Evolutionary conservation across 164 flowering plant species (phyloP).

Genomic region (Malania oleifera): DNA sequence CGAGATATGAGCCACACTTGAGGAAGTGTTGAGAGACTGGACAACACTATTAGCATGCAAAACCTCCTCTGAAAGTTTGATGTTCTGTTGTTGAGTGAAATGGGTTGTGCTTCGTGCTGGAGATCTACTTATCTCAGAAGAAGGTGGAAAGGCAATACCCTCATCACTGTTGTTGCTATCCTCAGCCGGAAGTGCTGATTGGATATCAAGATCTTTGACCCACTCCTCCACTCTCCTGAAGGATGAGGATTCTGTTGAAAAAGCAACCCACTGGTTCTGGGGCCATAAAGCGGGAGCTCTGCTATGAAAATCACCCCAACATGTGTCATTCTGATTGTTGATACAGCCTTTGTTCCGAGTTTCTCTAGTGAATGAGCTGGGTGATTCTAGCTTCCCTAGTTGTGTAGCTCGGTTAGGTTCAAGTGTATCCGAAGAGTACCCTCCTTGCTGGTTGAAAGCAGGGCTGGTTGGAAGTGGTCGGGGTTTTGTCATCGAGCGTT

Average conservation of each 20-base stretch:
- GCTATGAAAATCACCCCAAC: slow-evolving; percentile 31
- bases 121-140: slow-evolving; percentile 41
- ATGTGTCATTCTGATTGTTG: slow-evolving; percentile 14
- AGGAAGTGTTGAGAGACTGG: slow-evolving; percentile 71
- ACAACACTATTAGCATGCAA: slow-evolving; percentile 62
- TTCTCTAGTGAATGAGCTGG: slow-evolving; percentile 37
- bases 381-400: slow-evolving; percentile 30
- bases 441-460: slow-evolving; percentile 50
- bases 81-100: slow-evolving; percentile 13
- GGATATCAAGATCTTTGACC: slow-evolving; percentile 57
- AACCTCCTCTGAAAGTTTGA: slow-evolving; percentile 47
- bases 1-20: slow-evolving; percentile 73
- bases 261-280: slow-evolving; percentile 89
- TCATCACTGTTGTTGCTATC: slow-evolving; percentile 27
- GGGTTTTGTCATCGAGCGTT: slow-evolving; percentile 18
- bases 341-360: slow-evolving; percentile 13
- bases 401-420: slow-evolving; percentile 41
- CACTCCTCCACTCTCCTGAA: slow-evolving; percentile 68
- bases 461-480: slow-evolving; percentile 6
- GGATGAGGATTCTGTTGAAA: slow-evolving; percentile 56
- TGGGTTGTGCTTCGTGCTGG: slow-evolving; percentile 24
- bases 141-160: slow-evolving; percentile 38
- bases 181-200: slow-evolving; percentile 13
- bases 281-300: slow-evolving; percentile 54
- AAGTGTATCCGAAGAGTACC: slow-evolving; percentile 77